These are phyloP conservation scores for Cyberlindnera mrakii DNA, from an alignment of 805 yeast genomes.

Conservation along the genomic window DNA sequence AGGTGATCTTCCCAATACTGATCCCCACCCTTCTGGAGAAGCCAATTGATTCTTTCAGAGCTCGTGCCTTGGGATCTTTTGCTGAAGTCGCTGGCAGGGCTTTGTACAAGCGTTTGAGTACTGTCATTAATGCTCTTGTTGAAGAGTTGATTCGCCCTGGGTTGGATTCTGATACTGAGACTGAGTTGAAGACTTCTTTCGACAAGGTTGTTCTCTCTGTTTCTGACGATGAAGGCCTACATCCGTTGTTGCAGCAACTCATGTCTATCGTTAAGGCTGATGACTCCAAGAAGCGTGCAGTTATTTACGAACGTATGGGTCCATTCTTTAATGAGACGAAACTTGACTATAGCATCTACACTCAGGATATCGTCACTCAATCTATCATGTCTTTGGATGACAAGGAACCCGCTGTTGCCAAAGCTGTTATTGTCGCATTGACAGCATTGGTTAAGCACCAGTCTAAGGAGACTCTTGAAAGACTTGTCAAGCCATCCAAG, in stretches of 20 bases:
- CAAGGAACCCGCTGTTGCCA: constrained; percentile 52
- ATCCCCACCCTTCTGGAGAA: constrained; percentile 77
- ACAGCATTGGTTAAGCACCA: constrained; percentile 61
- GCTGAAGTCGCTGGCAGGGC: constrained; percentile 89
- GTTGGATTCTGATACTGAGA: constrained; percentile 31
- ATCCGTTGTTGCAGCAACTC: constrained; percentile 78
- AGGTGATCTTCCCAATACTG: constrained; percentile 87
- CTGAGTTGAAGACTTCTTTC: constrained; percentile 47
- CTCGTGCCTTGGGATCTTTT: constrained; percentile 79
- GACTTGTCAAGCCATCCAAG: constrained; percentile 72
- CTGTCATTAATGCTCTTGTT: constrained; percentile 70
- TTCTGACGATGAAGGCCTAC: constrained; percentile 71
- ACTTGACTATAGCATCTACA: constrained; percentile 67
- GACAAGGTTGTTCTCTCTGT: constrained; percentile 69
- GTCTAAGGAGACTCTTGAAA: constrained; percentile 71
- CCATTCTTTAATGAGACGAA: constrained; percentile 60
- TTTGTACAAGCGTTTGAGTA: constrained; percentile 62
- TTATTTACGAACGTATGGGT: constrained; percentile 61
- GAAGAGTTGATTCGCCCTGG: constrained; percentile 42
- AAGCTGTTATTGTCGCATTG: constrained; percentile 60
- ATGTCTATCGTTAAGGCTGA: constrained; percentile 74
- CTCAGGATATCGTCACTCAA: constrained; percentile 67
- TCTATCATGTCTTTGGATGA: constrained; percentile 73
- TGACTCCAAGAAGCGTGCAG: constrained; percentile 55
- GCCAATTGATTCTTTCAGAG: constrained; percentile 80